Conservation (phyloP, 805 yeast genomes). For the Ogataea angusta region DNA sequence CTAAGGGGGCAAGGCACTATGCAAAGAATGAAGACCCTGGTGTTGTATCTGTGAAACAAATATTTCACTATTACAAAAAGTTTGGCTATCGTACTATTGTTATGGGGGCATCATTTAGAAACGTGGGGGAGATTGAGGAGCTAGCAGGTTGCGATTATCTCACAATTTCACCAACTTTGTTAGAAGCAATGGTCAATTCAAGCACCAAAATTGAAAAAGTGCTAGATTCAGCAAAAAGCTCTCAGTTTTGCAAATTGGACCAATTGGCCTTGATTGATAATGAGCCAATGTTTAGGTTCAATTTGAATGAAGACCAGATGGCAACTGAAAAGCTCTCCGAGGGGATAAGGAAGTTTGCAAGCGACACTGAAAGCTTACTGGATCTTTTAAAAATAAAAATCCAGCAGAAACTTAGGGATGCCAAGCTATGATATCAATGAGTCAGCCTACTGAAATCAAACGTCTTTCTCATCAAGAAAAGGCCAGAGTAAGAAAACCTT, state of each 20-base stretch:
- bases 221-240: conserved; percentile 60
- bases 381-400: conserved; percentile 10
- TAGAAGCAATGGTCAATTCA: conserved; percentile 81
- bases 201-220: conserved; percentile 70
- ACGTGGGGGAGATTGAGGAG: conserved; percentile 88
- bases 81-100: conserved; percentile 94
- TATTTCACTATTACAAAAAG: conserved; percentile 97
- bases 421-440: conserved; percentile 8
- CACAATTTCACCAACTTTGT: conserved; percentile 88
- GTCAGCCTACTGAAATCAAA: neutral
- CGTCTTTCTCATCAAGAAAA: too few relatives aligned
- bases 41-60: conserved; percentile 80
- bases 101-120: conserved; percentile 99
- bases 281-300: conserved; percentile 86
- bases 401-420: conserved; percentile 10
- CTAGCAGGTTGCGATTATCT: conserved; percentile 96
- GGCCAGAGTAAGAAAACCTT: too few relatives aligned
- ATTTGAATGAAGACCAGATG: conserved; percentile 94
- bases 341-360: conserved; percentile 93
- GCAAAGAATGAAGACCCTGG: conserved; percentile 87
- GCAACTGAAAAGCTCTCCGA: conserved; percentile 96
- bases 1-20: conserved; percentile 83
- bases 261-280: conserved; percentile 78
- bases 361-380: conserved; percentile 17
- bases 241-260: conserved; percentile 49